Percentiles rank a stretch among this genome's conserved stretches.
phyloP scores from a whole-genome alignment of 2,329 filamentous ascomycete genomes.

The Arthrocladium fulminans region DNA sequence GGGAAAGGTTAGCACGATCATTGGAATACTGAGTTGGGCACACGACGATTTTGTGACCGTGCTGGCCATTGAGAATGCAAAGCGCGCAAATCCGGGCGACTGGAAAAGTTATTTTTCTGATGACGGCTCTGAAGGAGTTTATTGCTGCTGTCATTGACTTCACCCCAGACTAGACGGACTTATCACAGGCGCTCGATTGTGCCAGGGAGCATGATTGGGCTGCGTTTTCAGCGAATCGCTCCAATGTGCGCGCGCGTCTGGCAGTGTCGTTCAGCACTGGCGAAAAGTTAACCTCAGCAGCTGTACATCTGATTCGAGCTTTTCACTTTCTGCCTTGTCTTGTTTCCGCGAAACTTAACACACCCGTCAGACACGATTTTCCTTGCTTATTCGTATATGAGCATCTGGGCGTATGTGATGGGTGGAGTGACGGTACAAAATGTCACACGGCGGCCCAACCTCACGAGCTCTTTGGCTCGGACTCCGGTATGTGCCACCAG shows the following conservation, averaged over 20 bases:
- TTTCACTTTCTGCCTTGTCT: constrained; percentile 1
- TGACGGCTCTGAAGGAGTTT: too few species aligned
- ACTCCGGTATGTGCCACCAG: constrained; percentile 1
- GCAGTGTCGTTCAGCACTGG: background rate
- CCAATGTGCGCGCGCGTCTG: background rate
- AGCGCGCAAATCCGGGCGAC: background rate
- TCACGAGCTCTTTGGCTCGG: constrained; percentile 3
- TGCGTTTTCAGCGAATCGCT: background rate
- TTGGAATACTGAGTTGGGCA: background rate
- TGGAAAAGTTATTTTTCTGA: constrained; percentile 2
- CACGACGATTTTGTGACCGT: background rate
- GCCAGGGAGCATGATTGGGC: constrained; percentile 5
- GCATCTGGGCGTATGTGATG: background rate
- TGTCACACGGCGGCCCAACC: background rate
- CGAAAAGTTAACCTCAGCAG: background rate
- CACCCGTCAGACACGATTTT: background rate
- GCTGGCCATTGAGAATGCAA: background rate
- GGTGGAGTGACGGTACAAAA: background rate
- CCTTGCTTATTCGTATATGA: constrained; percentile 1
- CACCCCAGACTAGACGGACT: background rate
- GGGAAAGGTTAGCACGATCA: background rate
- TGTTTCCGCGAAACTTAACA: background rate
- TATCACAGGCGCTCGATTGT: constrained; percentile 5
- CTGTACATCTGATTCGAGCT: constrained; percentile 4
- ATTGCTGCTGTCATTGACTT: too few species aligned